Evolutionary conservation across 305 asterid species (phyloP).

Genomic region (Caryopteris hybrid): DNA sequence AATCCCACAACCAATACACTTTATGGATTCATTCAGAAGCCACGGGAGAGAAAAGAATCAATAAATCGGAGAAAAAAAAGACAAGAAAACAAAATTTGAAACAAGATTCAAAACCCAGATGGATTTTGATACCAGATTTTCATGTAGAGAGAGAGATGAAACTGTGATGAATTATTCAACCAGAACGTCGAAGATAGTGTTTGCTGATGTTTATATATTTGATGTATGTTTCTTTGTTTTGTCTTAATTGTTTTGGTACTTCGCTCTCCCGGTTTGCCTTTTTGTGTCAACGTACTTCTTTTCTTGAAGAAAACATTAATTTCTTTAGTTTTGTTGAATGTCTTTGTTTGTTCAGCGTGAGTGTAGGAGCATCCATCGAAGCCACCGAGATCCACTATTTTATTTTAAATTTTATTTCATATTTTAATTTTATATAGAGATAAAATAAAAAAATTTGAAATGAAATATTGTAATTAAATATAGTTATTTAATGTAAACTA

Average conservation of each 20-base stretch:
- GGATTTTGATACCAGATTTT: slow-evolving; percentile 14
- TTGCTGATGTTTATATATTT: too few relatives aligned
- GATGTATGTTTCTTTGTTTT: not conserved
- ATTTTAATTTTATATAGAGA: too few relatives aligned
- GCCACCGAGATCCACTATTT: too few relatives aligned
- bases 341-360: slow-evolving; percentile 26
- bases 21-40: slow-evolving; percentile 11
- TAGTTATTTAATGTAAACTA: not conserved
- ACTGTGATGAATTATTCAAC: not conserved
- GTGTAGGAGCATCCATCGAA: too few relatives aligned
- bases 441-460: too few relatives aligned
- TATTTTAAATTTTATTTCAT: too few relatives aligned
- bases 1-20: slow-evolving; percentile 2
- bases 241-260: not conserved
- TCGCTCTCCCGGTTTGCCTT: not conserved
- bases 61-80: not conserved
- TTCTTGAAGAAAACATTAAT: not conserved
- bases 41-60: too few relatives aligned
- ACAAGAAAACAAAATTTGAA: not conserved
- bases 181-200: not conserved
- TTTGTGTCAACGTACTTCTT: not conserved
- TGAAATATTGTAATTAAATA: not conserved
- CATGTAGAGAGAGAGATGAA: not conserved
- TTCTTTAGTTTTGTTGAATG: not conserved
- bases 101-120: slow-evolving; percentile 23